These are phyloP conservation scores for Paecilomyces sp. DNA, from an alignment of 2,329 filamentous ascomycete genomes.

Conservation along the genomic window DNA sequence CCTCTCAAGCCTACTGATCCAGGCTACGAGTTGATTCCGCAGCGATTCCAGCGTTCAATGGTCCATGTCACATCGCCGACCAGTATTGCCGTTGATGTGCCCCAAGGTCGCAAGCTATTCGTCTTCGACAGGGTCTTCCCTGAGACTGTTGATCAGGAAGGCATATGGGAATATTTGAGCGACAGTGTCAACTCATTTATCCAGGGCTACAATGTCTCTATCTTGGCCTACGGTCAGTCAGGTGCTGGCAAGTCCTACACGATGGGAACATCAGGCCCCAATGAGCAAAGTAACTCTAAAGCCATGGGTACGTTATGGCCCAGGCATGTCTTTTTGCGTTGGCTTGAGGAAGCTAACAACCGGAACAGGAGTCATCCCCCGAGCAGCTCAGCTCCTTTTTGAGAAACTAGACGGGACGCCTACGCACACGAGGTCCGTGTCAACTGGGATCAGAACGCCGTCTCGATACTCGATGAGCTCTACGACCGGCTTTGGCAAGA, in stretches of 20 bases:
- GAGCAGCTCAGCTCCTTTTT: slow-evolving; percentile 79
- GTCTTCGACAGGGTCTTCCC: slow-evolving; percentile 94
- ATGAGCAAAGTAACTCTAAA: slow-evolving; percentile 63
- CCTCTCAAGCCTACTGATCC: slow-evolving; percentile 77
- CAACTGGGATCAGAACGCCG: slow-evolving; percentile 73
- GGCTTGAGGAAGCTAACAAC: neutral
- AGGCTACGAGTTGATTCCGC: slow-evolving; percentile 89
- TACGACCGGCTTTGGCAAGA: slow-evolving; percentile 39
- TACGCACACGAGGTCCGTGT: slow-evolving; percentile 54
- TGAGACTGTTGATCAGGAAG: slow-evolving; percentile 75
- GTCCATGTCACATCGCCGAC: slow-evolving; percentile 83
- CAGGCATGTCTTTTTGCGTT: neutral
- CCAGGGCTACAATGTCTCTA: slow-evolving; percentile 96
- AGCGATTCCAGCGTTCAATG: slow-evolving; percentile 88
- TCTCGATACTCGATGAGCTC: slow-evolving; percentile 64
- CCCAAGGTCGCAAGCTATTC: slow-evolving; percentile 89
- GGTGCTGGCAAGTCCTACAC: slow-evolving; percentile 97
- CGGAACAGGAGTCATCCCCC: slow-evolving; percentile 76
- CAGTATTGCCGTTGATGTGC: slow-evolving; percentile 79
- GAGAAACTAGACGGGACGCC: slow-evolving; percentile 65
- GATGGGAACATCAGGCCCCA: slow-evolving; percentile 89
- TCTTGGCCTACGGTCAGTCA: slow-evolving; percentile 94
- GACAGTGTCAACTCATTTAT: slow-evolving; percentile 87
- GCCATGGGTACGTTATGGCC: slow-evolving; percentile 63
- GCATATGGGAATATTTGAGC: slow-evolving; percentile 86